Percentiles rank a stretch among this genome's conserved stretches.
These are phyloP conservation scores for Papiliotrema laurentii DNA, from an alignment of 1,284 basidiomycete genomes.

Conservation along the genomic window DNA sequence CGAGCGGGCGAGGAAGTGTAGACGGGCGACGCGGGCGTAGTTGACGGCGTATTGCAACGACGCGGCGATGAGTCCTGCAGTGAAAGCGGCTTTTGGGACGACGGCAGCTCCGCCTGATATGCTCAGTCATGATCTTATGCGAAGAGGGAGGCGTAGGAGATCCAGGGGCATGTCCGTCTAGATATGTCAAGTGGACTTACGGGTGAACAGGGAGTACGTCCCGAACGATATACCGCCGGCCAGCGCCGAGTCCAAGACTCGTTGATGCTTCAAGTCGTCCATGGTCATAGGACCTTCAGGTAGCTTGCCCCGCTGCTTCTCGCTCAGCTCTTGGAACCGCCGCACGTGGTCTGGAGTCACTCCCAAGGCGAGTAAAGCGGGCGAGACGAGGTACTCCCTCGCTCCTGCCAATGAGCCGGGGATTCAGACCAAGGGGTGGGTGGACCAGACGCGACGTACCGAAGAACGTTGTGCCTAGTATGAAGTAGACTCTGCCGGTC, in stretches of 20 bases:
- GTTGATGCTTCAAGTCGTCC: constrained; percentile 25
- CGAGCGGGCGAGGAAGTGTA: constrained; percentile 20
- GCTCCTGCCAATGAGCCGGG: constrained; percentile 13
- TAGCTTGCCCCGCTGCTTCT: constrained; percentile 17
- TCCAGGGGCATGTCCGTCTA: too few species aligned
- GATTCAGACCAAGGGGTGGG: background rate
- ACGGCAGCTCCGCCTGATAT: constrained; percentile 28
- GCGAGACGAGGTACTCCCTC: constrained; percentile 45
- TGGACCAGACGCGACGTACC: background rate
- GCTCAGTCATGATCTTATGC: background rate
- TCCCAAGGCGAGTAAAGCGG: constrained; percentile 19
- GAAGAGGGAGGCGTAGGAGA: too few species aligned
- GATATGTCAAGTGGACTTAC: constrained; percentile 23
- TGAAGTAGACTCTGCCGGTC: too few species aligned
- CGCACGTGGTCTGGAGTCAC: constrained; percentile 12
- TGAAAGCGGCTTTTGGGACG: constrained; percentile 29
- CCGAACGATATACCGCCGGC: constrained; percentile 34
- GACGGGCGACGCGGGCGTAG: constrained; percentile 24
- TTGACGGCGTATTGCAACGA: constrained; percentile 33
- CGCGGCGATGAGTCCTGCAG: constrained; percentile 31
- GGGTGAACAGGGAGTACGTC: constrained; percentile 15
- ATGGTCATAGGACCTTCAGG: constrained; percentile 12
- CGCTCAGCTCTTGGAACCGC: constrained; percentile 7
- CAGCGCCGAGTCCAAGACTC: constrained; percentile 35
- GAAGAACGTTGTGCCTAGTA: background rate